Conservation (phyloP, 2,329 filamentous ascomycete species). For the Phoma sp. region DNA sequence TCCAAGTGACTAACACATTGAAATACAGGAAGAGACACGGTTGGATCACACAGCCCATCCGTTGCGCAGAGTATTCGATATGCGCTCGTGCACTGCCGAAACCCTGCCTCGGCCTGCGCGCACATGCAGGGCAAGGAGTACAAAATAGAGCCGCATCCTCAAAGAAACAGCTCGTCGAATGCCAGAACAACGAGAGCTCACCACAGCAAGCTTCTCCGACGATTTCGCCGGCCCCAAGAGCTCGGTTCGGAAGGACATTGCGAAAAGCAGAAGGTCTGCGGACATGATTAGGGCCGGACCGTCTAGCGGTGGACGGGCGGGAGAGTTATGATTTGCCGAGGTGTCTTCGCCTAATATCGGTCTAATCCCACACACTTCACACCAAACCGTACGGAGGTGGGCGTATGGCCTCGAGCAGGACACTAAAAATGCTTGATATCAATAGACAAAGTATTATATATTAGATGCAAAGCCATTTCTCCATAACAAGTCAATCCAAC, state of each 20-base stretch:
- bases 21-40: not conserved
- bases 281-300: slow-evolving; percentile 1
- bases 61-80: not conserved
- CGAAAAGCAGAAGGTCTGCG: not conserved
- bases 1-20: not conserved
- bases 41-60: not conserved
- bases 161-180: too few species aligned
- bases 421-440: too few species aligned
- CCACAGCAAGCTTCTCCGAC: not conserved
- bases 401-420: too few species aligned
- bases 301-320: not conserved
- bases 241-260: not conserved
- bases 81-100: not conserved
- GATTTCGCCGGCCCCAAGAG: not conserved
- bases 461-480: too few species aligned
- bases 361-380: not conserved
- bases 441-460: not conserved
- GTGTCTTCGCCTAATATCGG: not conserved
- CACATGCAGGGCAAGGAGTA: slow-evolving; percentile 9
- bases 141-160: slow-evolving; percentile 11
- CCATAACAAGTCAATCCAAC: slow-evolving; percentile 12
- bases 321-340: not conserved
- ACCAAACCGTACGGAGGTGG: too few species aligned
- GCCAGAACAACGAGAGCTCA: not conserved
- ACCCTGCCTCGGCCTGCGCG: not conserved